Base-by-base conservation (phyloP, 2,329 filamentous ascomycete genomes). In the Fusarium drepaniforme region DNA sequence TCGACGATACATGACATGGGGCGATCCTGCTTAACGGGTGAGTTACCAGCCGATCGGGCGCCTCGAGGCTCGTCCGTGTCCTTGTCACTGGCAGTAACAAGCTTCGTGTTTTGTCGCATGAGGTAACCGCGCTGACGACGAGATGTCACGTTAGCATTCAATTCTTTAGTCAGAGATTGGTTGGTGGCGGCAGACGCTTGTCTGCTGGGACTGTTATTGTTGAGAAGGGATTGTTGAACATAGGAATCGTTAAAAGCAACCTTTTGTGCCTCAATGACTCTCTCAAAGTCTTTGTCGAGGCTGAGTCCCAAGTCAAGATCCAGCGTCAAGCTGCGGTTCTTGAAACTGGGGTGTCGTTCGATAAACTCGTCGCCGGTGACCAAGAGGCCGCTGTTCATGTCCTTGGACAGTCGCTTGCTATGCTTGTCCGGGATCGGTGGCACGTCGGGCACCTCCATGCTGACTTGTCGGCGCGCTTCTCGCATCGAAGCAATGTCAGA, bases 31-130 rank as follows among this genome's bases (percentile, higher is more conserved):
- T 97, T 94, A 35, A 91, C 81, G 5, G 94, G 91, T 8, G 93
- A 94, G 78, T 90, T 92, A 18, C 90, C 90, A 16, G 89, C 90
- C 33, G 92, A 92, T 66, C 90, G 90, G 25, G 88, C 87, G 28
- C 87, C 82, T 82, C 86, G 83, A 75, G 84, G 75, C 83, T 92
- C 80, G 82, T 93, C 86, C 37, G 87, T 84, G 72, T 93, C 88
- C 75, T 93, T 93, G 82, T 95, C 93, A 81, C 93, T 97, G n/a
- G 97, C 97, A 60, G 97, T 92, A 61, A 99, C 95, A 64, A 99
- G 90, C 84, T 98, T 98, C 5, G 96, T 98, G 84, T 98, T 99
- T 80, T 99, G 96, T 80, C 97, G 92, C 96, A 98, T 99, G 56
- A 98, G 89, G 81, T 99, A 99, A 67, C 97, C 97, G 87, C 97